Conservation (phyloP, 768 basidiomycete species). For the Psilocybe tampanensis region DNA sequence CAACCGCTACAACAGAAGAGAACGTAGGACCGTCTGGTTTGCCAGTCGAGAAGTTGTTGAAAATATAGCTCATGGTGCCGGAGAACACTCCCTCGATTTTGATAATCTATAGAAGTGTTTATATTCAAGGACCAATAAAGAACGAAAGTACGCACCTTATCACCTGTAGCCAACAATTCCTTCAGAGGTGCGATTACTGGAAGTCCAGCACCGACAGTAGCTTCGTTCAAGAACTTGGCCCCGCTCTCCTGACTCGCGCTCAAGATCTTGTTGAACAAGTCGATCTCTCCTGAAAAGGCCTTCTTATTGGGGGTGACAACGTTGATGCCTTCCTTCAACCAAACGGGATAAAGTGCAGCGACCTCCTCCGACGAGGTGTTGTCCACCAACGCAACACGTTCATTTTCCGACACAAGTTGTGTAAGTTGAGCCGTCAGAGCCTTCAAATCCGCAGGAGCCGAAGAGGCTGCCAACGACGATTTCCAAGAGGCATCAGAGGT, state of each 20-base stretch:
- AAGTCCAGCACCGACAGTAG: constrained; percentile 94
- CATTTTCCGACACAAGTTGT: constrained; percentile 45
- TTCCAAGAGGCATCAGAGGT: constrained; percentile 40
- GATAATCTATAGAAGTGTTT: constrained; percentile 50
- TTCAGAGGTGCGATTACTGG: constrained; percentile 92
- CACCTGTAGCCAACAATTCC: constrained; percentile 90
- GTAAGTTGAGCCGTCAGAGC: constrained; percentile 49
- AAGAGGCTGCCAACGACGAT: constrained; percentile 35
- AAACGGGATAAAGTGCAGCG: constrained; percentile 79
- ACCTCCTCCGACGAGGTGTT: constrained; percentile 88
- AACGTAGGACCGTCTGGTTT: constrained; percentile 72
- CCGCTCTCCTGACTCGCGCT: constrained; percentile 57
- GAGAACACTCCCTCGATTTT: constrained; percentile 99
- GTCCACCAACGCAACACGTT: constrained; percentile 78
- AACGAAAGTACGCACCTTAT: constrained; percentile 58
- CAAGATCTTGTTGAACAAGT: constrained; percentile 71
- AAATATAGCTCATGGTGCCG: constrained; percentile 98
- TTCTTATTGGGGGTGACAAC: constrained; percentile 99
- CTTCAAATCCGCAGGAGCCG: constrained; percentile 51
- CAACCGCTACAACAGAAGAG: constrained; percentile 86
- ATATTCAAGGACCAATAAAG: neutral
- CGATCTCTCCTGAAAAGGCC: constrained; percentile 76
- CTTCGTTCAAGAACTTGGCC: constrained; percentile 79
- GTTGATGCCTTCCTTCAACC: constrained; percentile 77
- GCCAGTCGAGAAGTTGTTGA: constrained; percentile 89